Conservation (phyloP, 1,284 basidiomycete genomes). For the Megacollybia platyphylla region DNA sequence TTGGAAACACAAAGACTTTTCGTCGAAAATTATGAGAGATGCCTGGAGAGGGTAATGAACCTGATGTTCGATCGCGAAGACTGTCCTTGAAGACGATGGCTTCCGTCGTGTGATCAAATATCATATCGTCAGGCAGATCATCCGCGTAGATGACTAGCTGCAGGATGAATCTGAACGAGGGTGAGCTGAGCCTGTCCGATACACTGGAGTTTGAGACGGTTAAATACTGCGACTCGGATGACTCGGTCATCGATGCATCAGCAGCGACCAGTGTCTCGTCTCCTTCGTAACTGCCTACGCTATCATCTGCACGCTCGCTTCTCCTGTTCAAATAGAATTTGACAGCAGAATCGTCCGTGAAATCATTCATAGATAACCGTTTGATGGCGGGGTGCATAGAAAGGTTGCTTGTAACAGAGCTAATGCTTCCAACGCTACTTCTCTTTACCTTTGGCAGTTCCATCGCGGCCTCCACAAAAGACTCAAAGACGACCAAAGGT, state of each 20-base stretch:
- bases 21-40: slow-evolving; percentile 49
- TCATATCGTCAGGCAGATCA: slow-evolving; percentile 88
- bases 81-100: slow-evolving; percentile 77
- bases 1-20: slow-evolving; percentile 80
- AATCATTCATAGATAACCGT: slow-evolving; percentile 90
- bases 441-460: slow-evolving; percentile 81
- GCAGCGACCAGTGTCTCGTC: slow-evolving; percentile 42
- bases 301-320: slow-evolving; percentile 18
- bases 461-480: slow-evolving; percentile 66
- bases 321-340: slow-evolving; percentile 86
- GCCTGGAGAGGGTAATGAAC: slow-evolving; percentile 30
- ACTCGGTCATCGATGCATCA: slow-evolving; percentile 18
- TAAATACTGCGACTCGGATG: slow-evolving; percentile 8
- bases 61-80: slow-evolving; percentile 38
- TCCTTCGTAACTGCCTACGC: slow-evolving; percentile 18
- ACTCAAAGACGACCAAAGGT: slow-evolving; percentile 81
- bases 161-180: slow-evolving; percentile 73
- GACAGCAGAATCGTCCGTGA: slow-evolving; percentile 91
- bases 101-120: slow-evolving; percentile 85
- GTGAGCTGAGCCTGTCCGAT: slow-evolving; percentile 66
- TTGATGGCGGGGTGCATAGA: slow-evolving; percentile 90
- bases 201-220: slow-evolving; percentile 22
- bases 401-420: slow-evolving; percentile 81
- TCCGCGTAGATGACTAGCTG: slow-evolving; percentile 79
- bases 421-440: slow-evolving; percentile 88